Conservation (phyloP, 768 basidiomycete genomes). For the Phylloporus scabripes region DNA sequence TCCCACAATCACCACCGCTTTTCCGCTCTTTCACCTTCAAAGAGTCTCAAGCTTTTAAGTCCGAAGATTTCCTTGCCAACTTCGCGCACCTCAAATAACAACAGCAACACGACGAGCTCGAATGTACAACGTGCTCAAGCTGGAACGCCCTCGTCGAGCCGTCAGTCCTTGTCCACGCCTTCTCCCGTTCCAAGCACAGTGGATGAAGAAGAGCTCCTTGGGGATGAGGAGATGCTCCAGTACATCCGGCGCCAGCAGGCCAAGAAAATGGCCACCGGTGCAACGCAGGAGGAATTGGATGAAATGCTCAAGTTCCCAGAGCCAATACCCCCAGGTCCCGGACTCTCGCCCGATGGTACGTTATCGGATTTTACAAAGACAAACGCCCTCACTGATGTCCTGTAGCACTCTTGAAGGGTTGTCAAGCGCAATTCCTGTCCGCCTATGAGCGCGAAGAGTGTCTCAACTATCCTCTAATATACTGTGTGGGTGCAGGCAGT, state of each 20-base stretch:
- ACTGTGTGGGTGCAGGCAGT: conserved; percentile 72
- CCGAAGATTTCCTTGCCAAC: conserved; percentile 68
- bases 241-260: conserved; percentile 89
- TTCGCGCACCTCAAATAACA: conserved; percentile 46
- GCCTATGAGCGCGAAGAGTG: conserved; percentile 90
- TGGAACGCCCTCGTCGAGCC: conserved; percentile 61
- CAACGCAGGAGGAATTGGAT: conserved; percentile 83
- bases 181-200: conserved; percentile 74
- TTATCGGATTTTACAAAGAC: conserved; percentile 11
- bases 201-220: conserved; percentile 82
- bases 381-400: conserved; percentile 6
- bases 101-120: conserved; percentile 33
- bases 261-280: conserved; percentile 78
- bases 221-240: conserved; percentile 95
- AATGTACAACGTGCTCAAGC: conserved; percentile 47
- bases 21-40: conserved; percentile 81
- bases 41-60: conserved; percentile 71
- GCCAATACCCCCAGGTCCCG: conserved; percentile 64
- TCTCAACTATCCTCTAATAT: conserved; percentile 78
- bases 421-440: conserved; percentile 67
- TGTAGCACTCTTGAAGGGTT: conserved; percentile 60
- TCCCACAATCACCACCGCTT: conserved; percentile 56
- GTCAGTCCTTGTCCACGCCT: conserved; percentile 75
- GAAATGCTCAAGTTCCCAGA: conserved; percentile 90
- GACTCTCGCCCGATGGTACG: conserved; percentile 67